Base-by-base conservation (phyloP, 805 yeast species). In the Starmerella geochares region DNA sequence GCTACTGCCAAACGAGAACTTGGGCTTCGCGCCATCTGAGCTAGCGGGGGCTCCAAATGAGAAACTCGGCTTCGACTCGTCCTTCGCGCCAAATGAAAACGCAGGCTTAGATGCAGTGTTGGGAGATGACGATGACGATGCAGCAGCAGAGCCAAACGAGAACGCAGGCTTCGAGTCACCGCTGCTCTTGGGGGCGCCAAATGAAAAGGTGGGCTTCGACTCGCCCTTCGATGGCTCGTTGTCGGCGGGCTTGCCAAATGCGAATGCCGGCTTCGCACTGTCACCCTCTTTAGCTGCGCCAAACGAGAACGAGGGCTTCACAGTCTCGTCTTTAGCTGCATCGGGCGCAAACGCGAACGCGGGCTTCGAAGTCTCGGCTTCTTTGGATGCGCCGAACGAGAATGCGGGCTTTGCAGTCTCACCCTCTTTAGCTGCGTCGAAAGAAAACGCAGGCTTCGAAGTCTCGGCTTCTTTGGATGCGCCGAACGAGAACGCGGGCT, bases 141-240 rank as follows among this genome's bases (percentile, higher is more conserved):
- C n/a, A n/a, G n/a, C n/a, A n/a, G n/a, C n/a, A 27, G 33, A 31
- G 37, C 69, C 63, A 58, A 65, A 63, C 16, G 52, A 52, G 54
- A 67, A 67, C 2, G 60, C 52, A 16, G 67, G 62, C 46, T 58
- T 58, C 23, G 49, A 21, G 38, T 36, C 41, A 7, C 23, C 43
- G 2, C 47, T 46, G 10, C 41, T 23, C 2, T 46, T 48, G 6
- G 17, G 8, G 13, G 33, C 40, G n/a, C 60, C 61, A 52, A 64
- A 66, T 16, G 58, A 40, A 53, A 65, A 65, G 21, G 60, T 17
- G 9, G 57, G 55, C 47, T 54, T 50, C 7, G 33, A 40, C 28
- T 16, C 33, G 13, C 11, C 11, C 8, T 27, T 27, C 11, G 29
- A 27, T 11, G 38, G 16, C 21, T 43, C 48, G 14, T 43, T 46